These are phyloP conservation scores for Osmanthus fragrans DNA, from an alignment of 257 asterid genomes.

Conservation along the genomic window DNA sequence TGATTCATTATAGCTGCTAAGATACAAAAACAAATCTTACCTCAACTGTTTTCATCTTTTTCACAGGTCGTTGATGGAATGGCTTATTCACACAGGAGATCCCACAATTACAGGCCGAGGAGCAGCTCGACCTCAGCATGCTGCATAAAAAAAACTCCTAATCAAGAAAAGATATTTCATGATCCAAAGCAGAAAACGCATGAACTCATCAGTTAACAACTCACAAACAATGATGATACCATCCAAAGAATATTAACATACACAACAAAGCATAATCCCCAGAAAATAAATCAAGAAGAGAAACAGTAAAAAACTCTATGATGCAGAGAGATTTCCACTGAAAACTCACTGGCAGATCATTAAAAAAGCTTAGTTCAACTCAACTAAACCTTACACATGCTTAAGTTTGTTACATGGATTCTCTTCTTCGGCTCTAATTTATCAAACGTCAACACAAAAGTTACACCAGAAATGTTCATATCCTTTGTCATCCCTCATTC, in stretches of 20 bases:
- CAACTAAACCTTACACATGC: background rate
- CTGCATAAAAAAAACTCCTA: constrained; percentile 43
- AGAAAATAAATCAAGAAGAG: background rate
- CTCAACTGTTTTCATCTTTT: constrained; percentile 86
- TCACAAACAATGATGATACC: background rate
- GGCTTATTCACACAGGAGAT: constrained; percentile 83
- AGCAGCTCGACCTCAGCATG: constrained; percentile 85
- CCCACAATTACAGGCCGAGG: constrained; percentile 89
- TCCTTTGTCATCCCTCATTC: background rate
- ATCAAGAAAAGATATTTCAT: constrained; percentile 24
- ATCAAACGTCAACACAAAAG: background rate
- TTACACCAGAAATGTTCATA: background rate
- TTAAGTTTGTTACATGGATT: background rate
- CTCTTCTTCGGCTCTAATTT: background rate
- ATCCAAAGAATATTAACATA: constrained; percentile 17
- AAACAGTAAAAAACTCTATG: background rate
- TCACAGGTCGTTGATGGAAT: constrained; percentile 79
- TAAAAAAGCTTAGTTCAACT: background rate
- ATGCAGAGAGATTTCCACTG: background rate
- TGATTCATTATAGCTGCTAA: constrained; percentile 8
- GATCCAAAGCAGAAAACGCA: constrained; percentile 7
- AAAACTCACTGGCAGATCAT: background rate
- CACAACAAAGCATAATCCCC: background rate
- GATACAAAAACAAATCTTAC: constrained; percentile 36
- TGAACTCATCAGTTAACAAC: constrained; percentile 12